Percentiles rank a stretch among this genome's conserved stretches.
Conservation (phyloP, 129 eudicot genomes). For the Artemisia annua region DNA sequence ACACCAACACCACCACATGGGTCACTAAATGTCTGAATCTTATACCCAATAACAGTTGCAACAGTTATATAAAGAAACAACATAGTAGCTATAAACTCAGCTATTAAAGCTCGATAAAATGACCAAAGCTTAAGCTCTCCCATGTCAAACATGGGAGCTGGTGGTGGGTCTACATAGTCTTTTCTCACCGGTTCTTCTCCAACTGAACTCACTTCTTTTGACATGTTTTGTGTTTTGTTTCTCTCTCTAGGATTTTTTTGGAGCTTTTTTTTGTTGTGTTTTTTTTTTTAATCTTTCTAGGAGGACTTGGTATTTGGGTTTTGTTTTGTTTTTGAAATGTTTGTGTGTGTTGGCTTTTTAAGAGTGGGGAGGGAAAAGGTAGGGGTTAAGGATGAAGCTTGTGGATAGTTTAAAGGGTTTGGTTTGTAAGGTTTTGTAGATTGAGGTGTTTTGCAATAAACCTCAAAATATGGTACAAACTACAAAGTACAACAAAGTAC, state of each 20-base stretch:
- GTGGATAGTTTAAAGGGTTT: conserved; percentile 32
- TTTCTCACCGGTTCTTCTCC: conserved; percentile 46
- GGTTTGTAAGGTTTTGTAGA: background rate
- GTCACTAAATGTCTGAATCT: conserved; percentile 48
- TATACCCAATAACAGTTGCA: conserved; percentile 91
- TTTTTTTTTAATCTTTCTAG: background rate
- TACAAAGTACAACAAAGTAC: too few species aligned
- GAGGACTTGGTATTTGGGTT: conserved; percentile 3
- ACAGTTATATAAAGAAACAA: conserved; percentile 84
- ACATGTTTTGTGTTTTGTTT: conserved; percentile 32
- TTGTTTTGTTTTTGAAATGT: conserved; percentile 1
- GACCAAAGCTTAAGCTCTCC: conserved; percentile 85
- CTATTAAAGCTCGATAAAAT: conserved; percentile 76
- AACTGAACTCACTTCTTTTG: conserved; percentile 70
- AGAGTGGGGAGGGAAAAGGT: conserved; percentile 22
- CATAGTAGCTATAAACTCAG: conserved; percentile 90
- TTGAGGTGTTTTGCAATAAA: background rate
- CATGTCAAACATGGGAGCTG: conserved; percentile 75
- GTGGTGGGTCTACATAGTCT: conserved; percentile 93
- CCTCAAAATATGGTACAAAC: too few species aligned
- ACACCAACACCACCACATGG: conserved; percentile 77
- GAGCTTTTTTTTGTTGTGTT: conserved; percentile 23
- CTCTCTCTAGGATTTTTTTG: conserved; percentile 14
- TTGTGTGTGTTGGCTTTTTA: conserved; percentile 21
- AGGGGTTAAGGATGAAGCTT: conserved; percentile 17